Conservation (phyloP, 441 rosid species). For the Euphorbia schlechtendalii region DNA sequence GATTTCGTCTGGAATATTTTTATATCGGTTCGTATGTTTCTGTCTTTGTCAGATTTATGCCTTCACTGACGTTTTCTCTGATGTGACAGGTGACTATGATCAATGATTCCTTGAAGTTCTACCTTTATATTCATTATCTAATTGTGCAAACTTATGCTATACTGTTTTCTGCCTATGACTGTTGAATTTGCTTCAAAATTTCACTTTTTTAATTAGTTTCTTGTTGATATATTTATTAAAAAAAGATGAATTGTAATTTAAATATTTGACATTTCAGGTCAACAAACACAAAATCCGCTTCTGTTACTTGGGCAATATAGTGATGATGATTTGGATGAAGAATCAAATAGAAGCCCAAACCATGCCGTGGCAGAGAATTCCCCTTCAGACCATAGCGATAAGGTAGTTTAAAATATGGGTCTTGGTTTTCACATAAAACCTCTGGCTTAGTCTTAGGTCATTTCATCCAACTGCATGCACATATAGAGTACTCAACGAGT, state of each 20-base stretch:
- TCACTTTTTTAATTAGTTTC: slow-evolving; percentile 23
- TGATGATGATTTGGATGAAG: slow-evolving; percentile 77
- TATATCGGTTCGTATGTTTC: slow-evolving; percentile 93
- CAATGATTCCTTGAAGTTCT: slow-evolving; percentile 26
- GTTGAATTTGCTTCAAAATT: slow-evolving; percentile 13
- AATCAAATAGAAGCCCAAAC: slow-evolving; percentile 26
- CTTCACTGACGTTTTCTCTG: slow-evolving; percentile 53
- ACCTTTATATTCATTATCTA: slow-evolving; percentile 16
- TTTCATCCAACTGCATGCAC: not conserved
- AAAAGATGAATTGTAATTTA: slow-evolving; percentile 10
- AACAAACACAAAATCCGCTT: slow-evolving; percentile 66
- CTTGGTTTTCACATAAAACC: not conserved
- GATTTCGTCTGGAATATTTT: slow-evolving; percentile 55
- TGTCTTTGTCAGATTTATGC: slow-evolving; percentile 63
- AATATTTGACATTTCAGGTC: slow-evolving; percentile 60
- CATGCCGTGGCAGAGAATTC: slow-evolving; percentile 31
- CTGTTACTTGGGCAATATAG: slow-evolving; percentile 89
- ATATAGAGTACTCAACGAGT: not conserved
- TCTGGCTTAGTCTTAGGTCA: not conserved
- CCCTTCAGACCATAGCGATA: slow-evolving; percentile 28
- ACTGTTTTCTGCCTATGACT: slow-evolving; percentile 13
- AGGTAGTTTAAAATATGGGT: slow-evolving; percentile 39
- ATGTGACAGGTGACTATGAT: slow-evolving; percentile 58
- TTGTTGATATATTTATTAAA: slow-evolving; percentile 6
- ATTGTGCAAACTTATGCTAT: slow-evolving; percentile 10